Conservation (phyloP, 805 yeast species). For the Spathaspora hagerdaliae region DNA sequence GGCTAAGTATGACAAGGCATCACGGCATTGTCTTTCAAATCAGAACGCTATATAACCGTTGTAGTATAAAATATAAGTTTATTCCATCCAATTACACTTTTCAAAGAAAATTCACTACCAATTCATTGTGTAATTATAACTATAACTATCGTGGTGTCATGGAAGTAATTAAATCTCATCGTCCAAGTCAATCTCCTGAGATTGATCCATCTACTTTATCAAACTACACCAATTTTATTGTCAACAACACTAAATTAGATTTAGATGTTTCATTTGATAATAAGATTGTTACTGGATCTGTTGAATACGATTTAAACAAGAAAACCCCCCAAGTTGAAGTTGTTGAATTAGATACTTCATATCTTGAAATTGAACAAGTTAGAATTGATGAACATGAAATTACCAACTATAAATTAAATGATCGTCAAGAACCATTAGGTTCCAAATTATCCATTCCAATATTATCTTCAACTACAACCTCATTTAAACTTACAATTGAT, state of each 20-base stretch:
- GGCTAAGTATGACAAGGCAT: no score
- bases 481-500: constrained; percentile 23
- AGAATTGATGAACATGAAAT: constrained; percentile 24
- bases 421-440: constrained; percentile 55
- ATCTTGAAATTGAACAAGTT: constrained; percentile 34
- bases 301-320: constrained; percentile 41
- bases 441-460: constrained; percentile 19
- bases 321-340: constrained; percentile 33
- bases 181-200: constrained; percentile 41
- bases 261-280: constrained; percentile 54
- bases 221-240: constrained; percentile 53
- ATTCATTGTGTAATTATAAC: no score
- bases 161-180: constrained; percentile 8
- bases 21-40: no score
- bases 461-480: neutral
- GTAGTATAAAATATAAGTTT: no score
- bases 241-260: constrained; percentile 49
- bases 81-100: no score
- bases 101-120: no score
- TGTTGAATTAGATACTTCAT: constrained; percentile 69
- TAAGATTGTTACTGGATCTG: constrained; percentile 52
- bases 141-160: constrained; percentile 1
- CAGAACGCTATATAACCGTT: no score
- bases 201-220: constrained; percentile 77
- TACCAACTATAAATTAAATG: constrained; percentile 27